Evolutionary conservation across 176 grass and related monocot genomes (phyloP).

Genomic region (Eremochloa ophiuroides): DNA sequence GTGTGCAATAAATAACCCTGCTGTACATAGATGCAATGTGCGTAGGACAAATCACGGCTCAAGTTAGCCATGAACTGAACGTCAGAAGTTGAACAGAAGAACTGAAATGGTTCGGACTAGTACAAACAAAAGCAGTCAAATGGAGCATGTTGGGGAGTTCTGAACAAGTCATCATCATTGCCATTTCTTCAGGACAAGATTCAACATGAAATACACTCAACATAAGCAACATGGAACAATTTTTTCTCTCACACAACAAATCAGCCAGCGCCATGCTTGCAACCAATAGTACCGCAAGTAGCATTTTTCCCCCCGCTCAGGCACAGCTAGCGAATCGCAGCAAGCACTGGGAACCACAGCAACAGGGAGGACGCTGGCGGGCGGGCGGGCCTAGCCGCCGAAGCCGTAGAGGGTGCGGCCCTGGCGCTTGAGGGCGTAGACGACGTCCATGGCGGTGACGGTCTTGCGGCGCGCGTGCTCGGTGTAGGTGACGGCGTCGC

Average conservation of each 20-base stretch:
- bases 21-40: too few relatives aligned
- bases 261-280: too few relatives aligned
- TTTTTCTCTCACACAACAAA: too few relatives aligned
- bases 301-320: not conserved
- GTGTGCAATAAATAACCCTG: too few relatives aligned
- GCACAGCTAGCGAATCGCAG: not conserved
- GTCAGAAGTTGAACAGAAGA: too few relatives aligned
- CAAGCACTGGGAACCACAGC: not conserved
- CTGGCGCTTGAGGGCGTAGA: conserved; percentile 68
- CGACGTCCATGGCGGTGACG: conserved; percentile 73
- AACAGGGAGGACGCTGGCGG: too few relatives aligned
- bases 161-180: not conserved
- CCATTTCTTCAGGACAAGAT: not conserved
- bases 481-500: conserved; percentile 60
- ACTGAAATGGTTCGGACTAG: too few relatives aligned
- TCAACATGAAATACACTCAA: not conserved
- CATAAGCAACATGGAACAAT: not conserved
- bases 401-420: conserved; percentile 65
- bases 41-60: too few relatives aligned
- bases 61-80: too few relatives aligned
- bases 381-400: conserved; percentile 37
- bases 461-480: conserved; percentile 72
- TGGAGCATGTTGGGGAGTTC: not conserved
- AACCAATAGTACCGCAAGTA: not conserved
- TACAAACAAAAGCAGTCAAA: not conserved